Base-by-base conservation (phyloP, 2,329 filamentous ascomycete genomes). In the Aureobasidium sp. region DNA sequence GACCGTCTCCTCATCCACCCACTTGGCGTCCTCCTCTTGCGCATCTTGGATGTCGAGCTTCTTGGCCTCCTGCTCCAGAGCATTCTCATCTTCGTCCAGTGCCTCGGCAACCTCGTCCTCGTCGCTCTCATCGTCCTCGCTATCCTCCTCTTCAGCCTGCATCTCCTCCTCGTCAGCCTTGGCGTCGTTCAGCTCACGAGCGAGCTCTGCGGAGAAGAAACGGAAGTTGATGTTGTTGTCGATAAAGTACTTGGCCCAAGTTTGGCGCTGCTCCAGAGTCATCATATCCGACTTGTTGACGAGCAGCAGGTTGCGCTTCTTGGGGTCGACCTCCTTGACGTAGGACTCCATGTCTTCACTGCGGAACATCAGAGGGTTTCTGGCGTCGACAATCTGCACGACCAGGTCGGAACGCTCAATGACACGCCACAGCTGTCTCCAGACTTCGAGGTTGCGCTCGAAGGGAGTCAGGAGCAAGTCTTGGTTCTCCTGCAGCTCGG, bases 271-370 rank as follows among this genome's bases (percentile, higher is more conserved):
- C 69, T 85, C 85, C 52, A 85, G 75, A 1, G 92, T 96, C 90
- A 99, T 92, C 94, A 99, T 97, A 76, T 99, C 94, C 49, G 94
- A 92, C 81, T 99, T 99, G 81, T 99, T 99, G 71, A 99, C 93
- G 61, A 99, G 80, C 61, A 99, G 75, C 70, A 99, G 72, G 73
- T 97, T 99, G 72, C 91, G 84, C 79, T 99, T 97, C 72, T 85
- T 87, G 1, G 85, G 76, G 69, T 96, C 89, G 29, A 97, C 88
- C 68, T 95, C 91, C 76, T 96, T 95, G 69, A 99, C 94, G 68
- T 99, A 99, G 67, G 80, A 82, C 72, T 97, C 94, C 64, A 99
- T 77, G 78, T 99, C 94, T 68, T 95, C 93, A 5, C 89, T 96
- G 62, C 95, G 85, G 78, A 97, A 99, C 68, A 97, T 82, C 19